Evolutionary conservation across 2,329 filamentous ascomycete genomes (phyloP).

Genomic region (Diaporthe nobilis): DNA sequence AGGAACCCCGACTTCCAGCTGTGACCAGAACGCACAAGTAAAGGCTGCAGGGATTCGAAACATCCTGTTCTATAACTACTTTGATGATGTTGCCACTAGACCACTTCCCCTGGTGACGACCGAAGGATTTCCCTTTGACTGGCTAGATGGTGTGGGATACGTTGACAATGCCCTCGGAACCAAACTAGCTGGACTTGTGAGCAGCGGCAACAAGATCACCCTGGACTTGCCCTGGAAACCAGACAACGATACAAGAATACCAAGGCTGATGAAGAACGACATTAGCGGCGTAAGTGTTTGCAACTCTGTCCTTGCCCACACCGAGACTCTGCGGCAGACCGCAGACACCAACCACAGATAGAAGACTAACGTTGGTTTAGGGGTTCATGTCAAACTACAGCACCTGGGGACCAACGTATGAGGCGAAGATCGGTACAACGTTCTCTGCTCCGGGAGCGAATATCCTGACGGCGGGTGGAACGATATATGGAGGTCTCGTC

Average conservation of each 20-base stretch:
- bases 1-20: slow-evolving; percentile 1
- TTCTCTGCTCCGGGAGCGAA: slow-evolving; percentile 30
- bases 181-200: slow-evolving; percentile 8
- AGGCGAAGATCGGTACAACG: slow-evolving; percentile 13
- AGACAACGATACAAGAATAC: slow-evolving; percentile 19
- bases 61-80: slow-evolving; percentile 21
- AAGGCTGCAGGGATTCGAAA: slow-evolving; percentile 34
- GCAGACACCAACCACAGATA: background rate
- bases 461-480: slow-evolving; percentile 5
- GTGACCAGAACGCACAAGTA: slow-evolving; percentile 19
- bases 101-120: slow-evolving; percentile 27
- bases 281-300: background rate
- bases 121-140: slow-evolving; percentile 31
- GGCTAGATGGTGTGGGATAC: slow-evolving; percentile 33
- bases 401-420: slow-evolving; percentile 35
- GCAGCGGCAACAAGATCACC: slow-evolving; percentile 21
- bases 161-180: slow-evolving; percentile 28
- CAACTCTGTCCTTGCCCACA: background rate
- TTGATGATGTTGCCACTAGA: slow-evolving; percentile 31
- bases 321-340: background rate
- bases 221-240: slow-evolving; percentile 32
- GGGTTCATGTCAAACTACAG: slow-evolving; percentile 32
- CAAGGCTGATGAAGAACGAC: slow-evolving; percentile 30
- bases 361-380: background rate
- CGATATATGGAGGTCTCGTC: slow-evolving; percentile 25